Base-by-base conservation (phyloP, 768 basidiomycete genomes). In the Trametes cinnabarina region DNA sequence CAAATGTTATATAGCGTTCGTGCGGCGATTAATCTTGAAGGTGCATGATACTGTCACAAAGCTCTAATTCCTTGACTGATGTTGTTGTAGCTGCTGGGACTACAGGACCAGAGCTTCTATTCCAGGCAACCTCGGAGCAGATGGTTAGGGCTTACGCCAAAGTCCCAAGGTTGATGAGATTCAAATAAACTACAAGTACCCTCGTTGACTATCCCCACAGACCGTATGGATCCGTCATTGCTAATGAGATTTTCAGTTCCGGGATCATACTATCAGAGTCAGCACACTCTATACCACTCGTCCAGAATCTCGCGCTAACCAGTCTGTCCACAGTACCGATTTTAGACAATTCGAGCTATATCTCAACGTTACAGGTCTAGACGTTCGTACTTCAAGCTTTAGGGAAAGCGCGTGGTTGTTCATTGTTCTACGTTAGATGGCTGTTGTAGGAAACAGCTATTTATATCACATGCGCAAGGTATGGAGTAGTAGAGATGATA, bases 281-380 rank as follows among this genome's bases (percentile, higher is more conserved):
- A 47, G 81, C 76, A 8, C 17, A 25, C 55, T 30, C 12, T 32
- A 6, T 6, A 55, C 48, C 20, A 40, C 35, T 3, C 19, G 30
- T 30, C 17, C 9, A 14, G 8, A 9, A 10, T 22, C 5, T 35
- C 25, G 9, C 34, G 14, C 19, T 51, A 23, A 23, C 1, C 30
- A 6, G 6, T 8, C 20, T 22, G 47, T 23, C 56, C 22, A 48
- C 65, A 94, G 92, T 68, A 98, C 96, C 49, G 95, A 98, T 71
- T 98, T 98, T 66, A 85, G 92, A 26, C 96, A 98, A 64, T 98
- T 97, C 60, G 90, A 92, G 65, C 75, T 87, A 55, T 97, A 97
- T 68, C 74, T 95, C 30, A 90, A 92, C 65, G 86, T 98, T 19
- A 90, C 94, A 0, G 96, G 96, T 11, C 73, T 98, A 20, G 96